A percentile compares a stretch with the other conserved stretches of the same genome.
Evolutionary conservation across 192 early-diverging fungal species (phyloP).

Genomic region (Thamnidium elegans): DNA sequence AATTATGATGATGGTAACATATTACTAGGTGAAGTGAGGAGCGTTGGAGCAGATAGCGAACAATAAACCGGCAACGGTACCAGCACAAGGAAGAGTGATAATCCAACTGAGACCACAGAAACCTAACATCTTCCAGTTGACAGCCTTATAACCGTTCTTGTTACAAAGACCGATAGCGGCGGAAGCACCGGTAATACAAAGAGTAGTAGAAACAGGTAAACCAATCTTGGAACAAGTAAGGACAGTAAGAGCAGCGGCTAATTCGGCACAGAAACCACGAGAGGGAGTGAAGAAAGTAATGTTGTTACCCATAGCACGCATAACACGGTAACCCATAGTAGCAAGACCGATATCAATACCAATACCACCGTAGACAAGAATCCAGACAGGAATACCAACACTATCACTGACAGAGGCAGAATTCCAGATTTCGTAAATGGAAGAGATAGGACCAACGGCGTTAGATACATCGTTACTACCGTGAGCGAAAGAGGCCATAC

Average conservation of each 20-base stretch:
- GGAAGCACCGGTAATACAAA: slow-evolving; percentile 80
- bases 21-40: slow-evolving; percentile 17
- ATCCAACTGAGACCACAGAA: slow-evolving; percentile 71
- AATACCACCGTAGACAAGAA: slow-evolving; percentile 68
- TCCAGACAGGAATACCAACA: slow-evolving; percentile 68
- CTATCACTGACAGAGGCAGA: slow-evolving; percentile 49
- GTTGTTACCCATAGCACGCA: slow-evolving; percentile 79
- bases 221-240: slow-evolving; percentile 76
- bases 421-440: slow-evolving; percentile 73
- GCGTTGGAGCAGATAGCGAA: slow-evolving; percentile 63
- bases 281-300: slow-evolving; percentile 79
- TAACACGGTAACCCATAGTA: slow-evolving; percentile 74
- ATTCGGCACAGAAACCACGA: slow-evolving; percentile 76
- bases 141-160: slow-evolving; percentile 49
- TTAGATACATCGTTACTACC: slow-evolving; percentile 87
- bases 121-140: slow-evolving; percentile 77
- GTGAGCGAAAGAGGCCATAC: slow-evolving; percentile 82
- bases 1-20: too few relatives aligned
- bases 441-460: slow-evolving; percentile 75
- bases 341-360: slow-evolving; percentile 76
- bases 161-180: slow-evolving; percentile 73
- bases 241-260: slow-evolving; percentile 75
- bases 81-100: slow-evolving; percentile 70
- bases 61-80: slow-evolving; percentile 59
- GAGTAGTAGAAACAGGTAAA: slow-evolving; percentile 81